Base-by-base conservation (phyloP, 2,329 filamentous ascomycete species). In the Cordyceps farinosa region DNA sequence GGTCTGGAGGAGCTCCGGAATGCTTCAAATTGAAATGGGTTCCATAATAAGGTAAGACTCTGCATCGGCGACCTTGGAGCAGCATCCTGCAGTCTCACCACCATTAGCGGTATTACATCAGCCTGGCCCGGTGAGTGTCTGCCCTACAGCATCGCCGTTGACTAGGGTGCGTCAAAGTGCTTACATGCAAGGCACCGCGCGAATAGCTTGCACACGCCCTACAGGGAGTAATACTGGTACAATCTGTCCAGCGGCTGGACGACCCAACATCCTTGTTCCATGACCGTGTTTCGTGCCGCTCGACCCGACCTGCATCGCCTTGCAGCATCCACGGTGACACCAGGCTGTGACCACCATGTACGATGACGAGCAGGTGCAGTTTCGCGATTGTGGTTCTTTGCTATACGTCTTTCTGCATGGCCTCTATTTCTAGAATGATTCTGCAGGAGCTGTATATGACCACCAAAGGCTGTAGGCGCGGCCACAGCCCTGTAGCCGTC, bases 21-120 rank as follows among this genome's bases (percentile, higher is more conserved):
- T 54, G 13, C 29, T 15, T 61, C 30, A 54, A 29, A 42, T 59
- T 45, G 34, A 44, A 42, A 27, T 3, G 11, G 34, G 17, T 22
- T 45, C 47, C 27, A 48, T 30, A 32, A 11, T 40, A 44, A 40
- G 44, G 32, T 32, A n/a, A 32, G 55, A 50, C 44, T 50, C 5
- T 59, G 56, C 32, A 58, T 58, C 22, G n/a, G 5, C 42, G 7
- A 34, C 17, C 38, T 9, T 32, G 47, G 27, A 40, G 27, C 45
- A 50, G 47, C n/a, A 1, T 38, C 58, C 34, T 53, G 30, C 29
- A 38, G 32, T 61, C 59, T 61, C 51, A 54, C 51, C 51, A 34
- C 29, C 36, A n/a, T 15, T 15, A 48, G 40, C 48, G 29, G 51
- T 55, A 61, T 61, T 55, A 61, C 59, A 54, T 61, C 59, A 61